Conservation (phyloP, 176 grass and related monocot genomes). For the Lolium perenne region DNA sequence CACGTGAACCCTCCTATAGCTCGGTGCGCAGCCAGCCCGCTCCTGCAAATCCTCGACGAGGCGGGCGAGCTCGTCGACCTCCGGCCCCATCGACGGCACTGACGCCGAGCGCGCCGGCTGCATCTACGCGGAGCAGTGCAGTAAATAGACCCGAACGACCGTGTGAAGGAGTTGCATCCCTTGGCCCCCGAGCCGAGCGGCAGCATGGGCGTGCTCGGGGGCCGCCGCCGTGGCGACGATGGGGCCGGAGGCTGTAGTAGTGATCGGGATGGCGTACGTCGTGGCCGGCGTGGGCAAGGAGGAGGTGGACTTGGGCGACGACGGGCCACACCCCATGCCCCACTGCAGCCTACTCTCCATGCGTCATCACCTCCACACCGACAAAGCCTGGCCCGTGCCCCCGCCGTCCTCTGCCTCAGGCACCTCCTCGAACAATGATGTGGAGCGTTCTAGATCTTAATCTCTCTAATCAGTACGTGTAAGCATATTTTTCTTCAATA, state of each 20-base stretch:
- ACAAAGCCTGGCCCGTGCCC: no score
- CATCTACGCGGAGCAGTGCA: slow-evolving; percentile 78
- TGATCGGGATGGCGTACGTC: slow-evolving; percentile 15
- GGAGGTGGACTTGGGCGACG: slow-evolving; percentile 39
- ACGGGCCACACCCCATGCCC: no score
- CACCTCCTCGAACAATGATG: no score
- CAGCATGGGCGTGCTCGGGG: slow-evolving; percentile 39
- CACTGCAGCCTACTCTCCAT: no score
- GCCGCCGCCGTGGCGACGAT: slow-evolving; percentile 38
- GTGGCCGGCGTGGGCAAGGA: slow-evolving; percentile 22
- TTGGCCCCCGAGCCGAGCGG: slow-evolving; percentile 45
- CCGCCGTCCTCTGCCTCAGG: no score
- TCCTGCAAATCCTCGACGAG: slow-evolving; percentile 89
- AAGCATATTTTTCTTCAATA: no score
- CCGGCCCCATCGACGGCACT: slow-evolving; percentile 21
- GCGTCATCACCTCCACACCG: no score
- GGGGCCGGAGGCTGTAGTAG: background rate
- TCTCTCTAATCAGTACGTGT: no score
- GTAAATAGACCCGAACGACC: slow-evolving; percentile 85
- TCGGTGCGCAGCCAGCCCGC: slow-evolving; percentile 77
- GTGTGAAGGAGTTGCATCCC: slow-evolving; percentile 45
- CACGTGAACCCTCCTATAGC: slow-evolving; percentile 84
- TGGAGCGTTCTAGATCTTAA: no score
- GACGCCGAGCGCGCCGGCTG: slow-evolving; percentile 65
- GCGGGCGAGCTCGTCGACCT: slow-evolving; percentile 62